Conservation (phyloP, 2,329 filamentous ascomycete species). For the Aspergillus udagawae region DNA sequence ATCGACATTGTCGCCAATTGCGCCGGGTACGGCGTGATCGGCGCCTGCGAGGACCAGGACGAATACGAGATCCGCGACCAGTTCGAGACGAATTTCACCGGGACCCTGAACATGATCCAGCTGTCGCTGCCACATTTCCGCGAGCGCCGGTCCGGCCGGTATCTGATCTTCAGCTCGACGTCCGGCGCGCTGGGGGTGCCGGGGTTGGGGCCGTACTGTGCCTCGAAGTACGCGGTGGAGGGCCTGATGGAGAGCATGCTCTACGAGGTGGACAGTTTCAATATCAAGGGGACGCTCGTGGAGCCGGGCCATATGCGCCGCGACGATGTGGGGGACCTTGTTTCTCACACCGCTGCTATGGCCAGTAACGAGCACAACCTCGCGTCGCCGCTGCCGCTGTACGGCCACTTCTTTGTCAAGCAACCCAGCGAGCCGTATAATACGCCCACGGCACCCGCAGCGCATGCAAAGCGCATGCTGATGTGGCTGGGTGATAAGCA, state of each 20-base stretch:
- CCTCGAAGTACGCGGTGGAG: constrained; percentile 95
- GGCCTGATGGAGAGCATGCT: constrained; percentile 94
- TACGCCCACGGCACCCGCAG: constrained; percentile 71
- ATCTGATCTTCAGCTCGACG: constrained; percentile 92
- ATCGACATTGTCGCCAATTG: constrained; percentile 91
- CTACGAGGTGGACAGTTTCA: constrained; percentile 88
- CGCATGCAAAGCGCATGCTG: constrained; percentile 85
- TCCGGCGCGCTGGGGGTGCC: constrained; percentile 90
- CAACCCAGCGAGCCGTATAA: constrained; percentile 77
- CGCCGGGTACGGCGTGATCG: constrained; percentile 92
- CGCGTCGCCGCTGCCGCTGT: constrained; percentile 63
- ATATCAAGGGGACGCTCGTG: constrained; percentile 89
- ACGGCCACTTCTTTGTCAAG: constrained; percentile 90
- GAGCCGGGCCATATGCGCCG: constrained; percentile 84
- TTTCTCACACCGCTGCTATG: constrained; percentile 26
- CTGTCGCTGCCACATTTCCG: constrained; percentile 84
- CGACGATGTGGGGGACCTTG: constrained; percentile 57
- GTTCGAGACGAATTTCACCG: constrained; percentile 97
- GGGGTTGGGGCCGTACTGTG: constrained; percentile 88
- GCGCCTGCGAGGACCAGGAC: constrained; percentile 93
- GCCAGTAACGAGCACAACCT: constrained; percentile 27
- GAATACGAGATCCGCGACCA: constrained; percentile 92
- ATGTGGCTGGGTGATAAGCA: constrained; percentile 93
- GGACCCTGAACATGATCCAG: constrained; percentile 89
- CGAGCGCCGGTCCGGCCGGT: constrained; percentile 69